Evolutionary conservation across 129 eudicot species (phyloP).

Genomic region (Flaveria robusta): DNA sequence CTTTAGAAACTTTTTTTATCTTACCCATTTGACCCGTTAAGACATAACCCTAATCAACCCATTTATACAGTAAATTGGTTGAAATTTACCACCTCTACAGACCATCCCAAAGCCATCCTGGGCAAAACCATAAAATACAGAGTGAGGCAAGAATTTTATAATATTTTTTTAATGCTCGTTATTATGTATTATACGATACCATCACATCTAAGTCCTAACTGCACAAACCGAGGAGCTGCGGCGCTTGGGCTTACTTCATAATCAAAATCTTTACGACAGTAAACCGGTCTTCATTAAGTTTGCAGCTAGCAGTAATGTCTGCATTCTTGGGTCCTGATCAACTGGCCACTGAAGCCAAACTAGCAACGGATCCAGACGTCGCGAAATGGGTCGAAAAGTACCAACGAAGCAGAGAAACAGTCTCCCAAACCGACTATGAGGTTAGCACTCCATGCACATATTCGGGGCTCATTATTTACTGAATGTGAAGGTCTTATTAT

Average conservation of each 20-base stretch:
- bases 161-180: too few species aligned
- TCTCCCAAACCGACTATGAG: constrained; percentile 94
- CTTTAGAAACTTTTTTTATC: neutral
- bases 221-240: too few species aligned
- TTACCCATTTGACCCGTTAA: neutral
- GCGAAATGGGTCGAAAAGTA: constrained; percentile 88
- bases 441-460: constrained; percentile 35
- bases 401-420: constrained; percentile 96
- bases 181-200: too few species aligned
- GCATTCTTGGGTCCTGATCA: constrained; percentile 98
- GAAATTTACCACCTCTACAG: too few species aligned
- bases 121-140: too few species aligned
- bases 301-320: constrained; percentile 97
- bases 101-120: too few species aligned
- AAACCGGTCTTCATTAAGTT: constrained; percentile 26
- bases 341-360: constrained; percentile 67
- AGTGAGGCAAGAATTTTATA: too few species aligned
- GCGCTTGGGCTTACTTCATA: too few species aligned
- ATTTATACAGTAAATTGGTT: too few species aligned
- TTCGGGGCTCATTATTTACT: neutral
- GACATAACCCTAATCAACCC: neutral
- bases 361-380: constrained; percentile 82
- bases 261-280: too few species aligned
- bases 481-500: neutral
- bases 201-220: too few species aligned